Base-by-base conservation (phyloP, 164 flowering plant species). In the Berberis thunbergii region DNA sequence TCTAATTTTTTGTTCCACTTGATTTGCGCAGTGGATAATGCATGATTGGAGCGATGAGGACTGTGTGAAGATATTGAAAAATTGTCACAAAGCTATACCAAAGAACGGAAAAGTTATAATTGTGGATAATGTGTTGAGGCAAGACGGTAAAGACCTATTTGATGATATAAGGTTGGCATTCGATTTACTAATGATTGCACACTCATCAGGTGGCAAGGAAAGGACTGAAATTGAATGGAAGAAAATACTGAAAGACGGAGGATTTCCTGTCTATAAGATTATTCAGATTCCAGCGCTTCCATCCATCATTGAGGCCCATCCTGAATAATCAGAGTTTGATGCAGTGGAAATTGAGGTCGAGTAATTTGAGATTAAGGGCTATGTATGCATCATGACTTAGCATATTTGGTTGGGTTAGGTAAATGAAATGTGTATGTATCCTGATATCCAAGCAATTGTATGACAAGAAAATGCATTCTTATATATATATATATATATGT, bases 41-140 rank as follows among this genome's bases (percentile, higher is more conserved):
- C 86, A 82, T 45, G 77, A 82, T 49, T 80, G 83, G 83, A 64
- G 66, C 2, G 80, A 82, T 43, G 76, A 80, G 62, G 73, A 76
- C 12, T 76, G 84, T 43, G 50, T 78, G 1, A 80, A 67, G 66
- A 80, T 82, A 2, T 48, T 80, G 48, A 66, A 68, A 48, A 82
- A 76, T 9, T 78, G 80, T 54, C 41, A 63, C 3, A 74, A 70
- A 66, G 75, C 81, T 26, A 69, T 82, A 26, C 66, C 66, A 4
- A 54, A 63, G 8, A 61, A 70, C 6, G 56, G 4, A 41, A 79
- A 82, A 63, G 43, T 82, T 1, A 73, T 82, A 0, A 68, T 82
- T 0, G 67, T 77, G 1, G 86, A 82, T 2, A 1, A 41, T 4
- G 75, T 82, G 53, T 26, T 76, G 4, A 50, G 61, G 8, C 73